Conservation (phyloP, 2,329 filamentous ascomycete species). For the Aureobasidium sp. region DNA sequence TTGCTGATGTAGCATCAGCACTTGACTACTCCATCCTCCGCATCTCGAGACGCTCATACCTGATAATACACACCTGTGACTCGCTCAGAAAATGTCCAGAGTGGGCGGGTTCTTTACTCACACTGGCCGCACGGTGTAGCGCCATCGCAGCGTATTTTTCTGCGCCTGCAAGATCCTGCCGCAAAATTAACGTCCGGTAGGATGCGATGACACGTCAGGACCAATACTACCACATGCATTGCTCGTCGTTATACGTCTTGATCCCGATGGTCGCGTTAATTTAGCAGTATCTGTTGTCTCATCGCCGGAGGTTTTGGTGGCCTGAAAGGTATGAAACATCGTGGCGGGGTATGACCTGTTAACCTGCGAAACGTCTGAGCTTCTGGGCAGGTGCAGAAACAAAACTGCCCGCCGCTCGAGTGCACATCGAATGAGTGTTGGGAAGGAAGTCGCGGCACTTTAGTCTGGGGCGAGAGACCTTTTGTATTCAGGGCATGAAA, state of each 20-base stretch:
- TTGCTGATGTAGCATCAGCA: slow-evolving; percentile 33
- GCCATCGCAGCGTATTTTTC: slow-evolving; percentile 80
- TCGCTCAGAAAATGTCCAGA: background rate
- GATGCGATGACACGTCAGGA: no score
- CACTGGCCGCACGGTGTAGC: slow-evolving; percentile 77
- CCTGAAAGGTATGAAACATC: slow-evolving; percentile 43
- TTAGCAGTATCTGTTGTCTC: slow-evolving; percentile 26
- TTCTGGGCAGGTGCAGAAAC: background rate
- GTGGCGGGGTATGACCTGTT: background rate
- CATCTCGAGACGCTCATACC: background rate
- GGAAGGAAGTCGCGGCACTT: background rate
- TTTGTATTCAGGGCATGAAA: background rate
- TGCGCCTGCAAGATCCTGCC: slow-evolving; percentile 52
- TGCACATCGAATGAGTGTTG: no score
- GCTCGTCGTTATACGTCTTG: slow-evolving; percentile 41
- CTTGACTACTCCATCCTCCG: background rate
- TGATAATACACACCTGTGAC: slow-evolving; percentile 48
- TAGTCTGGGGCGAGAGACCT: background rate
- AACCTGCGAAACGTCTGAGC: background rate
- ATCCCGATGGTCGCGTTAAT: slow-evolving; percentile 29
- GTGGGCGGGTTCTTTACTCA: slow-evolving; percentile 38
- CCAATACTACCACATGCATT: slow-evolving; percentile 59
- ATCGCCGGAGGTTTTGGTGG: slow-evolving; percentile 24
- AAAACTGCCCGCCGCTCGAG: no score
- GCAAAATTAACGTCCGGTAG: background rate